Conservation (phyloP, 2,329 filamentous ascomycete species). For the Cercospora sesami region DNA sequence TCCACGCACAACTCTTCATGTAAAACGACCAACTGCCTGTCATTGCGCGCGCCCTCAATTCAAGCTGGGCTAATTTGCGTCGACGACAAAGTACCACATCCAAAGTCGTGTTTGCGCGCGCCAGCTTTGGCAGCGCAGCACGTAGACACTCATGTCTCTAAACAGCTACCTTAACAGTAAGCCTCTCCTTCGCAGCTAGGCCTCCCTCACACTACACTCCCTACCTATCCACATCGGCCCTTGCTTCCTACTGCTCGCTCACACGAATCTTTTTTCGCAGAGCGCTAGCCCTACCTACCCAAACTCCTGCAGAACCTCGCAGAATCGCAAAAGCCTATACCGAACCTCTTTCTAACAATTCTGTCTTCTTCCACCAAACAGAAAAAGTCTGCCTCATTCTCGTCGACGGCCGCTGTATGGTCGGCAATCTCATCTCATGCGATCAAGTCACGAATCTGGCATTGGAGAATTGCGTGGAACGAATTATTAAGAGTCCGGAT, state of each 20-base stretch:
- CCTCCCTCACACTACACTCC: not conserved
- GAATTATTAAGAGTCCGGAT: slow-evolving; percentile 83
- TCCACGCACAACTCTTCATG: not conserved
- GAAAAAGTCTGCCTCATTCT: slow-evolving; percentile 92
- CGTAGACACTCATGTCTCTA: slow-evolving; percentile 22
- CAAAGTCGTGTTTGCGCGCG: not conserved
- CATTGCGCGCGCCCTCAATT: not conserved
- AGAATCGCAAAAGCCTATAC: not conserved
- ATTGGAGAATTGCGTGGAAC: slow-evolving; percentile 77
- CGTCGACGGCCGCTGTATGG: slow-evolving; percentile 78
- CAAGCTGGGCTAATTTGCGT: not conserved
- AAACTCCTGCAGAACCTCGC: not conserved
- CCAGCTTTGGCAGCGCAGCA: not conserved
- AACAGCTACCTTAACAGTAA: slow-evolving; percentile 32
- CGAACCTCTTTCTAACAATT: not conserved
- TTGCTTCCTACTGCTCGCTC: not conserved
- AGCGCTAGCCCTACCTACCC: not conserved
- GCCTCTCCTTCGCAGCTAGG: not conserved
- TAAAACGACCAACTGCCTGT: not conserved
- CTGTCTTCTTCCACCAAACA: slow-evolving; percentile 41
- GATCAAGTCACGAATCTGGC: slow-evolving; percentile 94
- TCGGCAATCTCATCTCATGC: slow-evolving; percentile 76
- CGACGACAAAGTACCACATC: not conserved
- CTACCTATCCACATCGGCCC: not conserved
- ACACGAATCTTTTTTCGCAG: slow-evolving; percentile 18